phyloP scores from a whole-genome alignment of 495 filamentous ascomycete genomes.

The Hyaloscypha variabilis region DNA sequence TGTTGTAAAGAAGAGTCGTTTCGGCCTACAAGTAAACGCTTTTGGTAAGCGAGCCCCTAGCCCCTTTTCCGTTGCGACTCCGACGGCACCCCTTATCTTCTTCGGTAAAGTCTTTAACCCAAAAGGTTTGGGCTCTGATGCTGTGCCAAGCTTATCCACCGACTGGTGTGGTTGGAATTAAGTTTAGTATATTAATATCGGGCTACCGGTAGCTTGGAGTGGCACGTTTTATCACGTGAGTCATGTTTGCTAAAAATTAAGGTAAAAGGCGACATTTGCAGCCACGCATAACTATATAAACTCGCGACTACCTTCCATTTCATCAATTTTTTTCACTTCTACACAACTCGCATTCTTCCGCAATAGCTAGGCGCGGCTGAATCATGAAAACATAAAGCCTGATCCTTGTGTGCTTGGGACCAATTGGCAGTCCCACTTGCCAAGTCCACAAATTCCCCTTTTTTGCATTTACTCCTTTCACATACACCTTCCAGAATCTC shows the following conservation, averaged over 20 bases:
- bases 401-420: neutral
- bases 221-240: neutral
- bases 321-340: too few relatives aligned
- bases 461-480: neutral
- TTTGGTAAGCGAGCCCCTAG: too few relatives aligned
- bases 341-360: neutral
- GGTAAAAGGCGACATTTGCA: too few relatives aligned
- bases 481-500: neutral
- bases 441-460: neutral
- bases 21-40: too few relatives aligned
- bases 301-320: too few relatives aligned
- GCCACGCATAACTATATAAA: too few relatives aligned
- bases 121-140: neutral
- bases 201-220: neutral
- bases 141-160: neutral
- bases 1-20: too few relatives aligned
- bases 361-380: neutral
- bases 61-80: too few relatives aligned
- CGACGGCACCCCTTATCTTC: too few relatives aligned
- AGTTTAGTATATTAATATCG: neutral
- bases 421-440: too few relatives aligned
- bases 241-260: too few relatives aligned
- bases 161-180: neutral
- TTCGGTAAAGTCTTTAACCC: too few relatives aligned
- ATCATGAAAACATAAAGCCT: neutral